Base-by-base conservation (phyloP, 2,329 filamentous ascomycete species). In the Beauveria pseudobassiana region DNA sequence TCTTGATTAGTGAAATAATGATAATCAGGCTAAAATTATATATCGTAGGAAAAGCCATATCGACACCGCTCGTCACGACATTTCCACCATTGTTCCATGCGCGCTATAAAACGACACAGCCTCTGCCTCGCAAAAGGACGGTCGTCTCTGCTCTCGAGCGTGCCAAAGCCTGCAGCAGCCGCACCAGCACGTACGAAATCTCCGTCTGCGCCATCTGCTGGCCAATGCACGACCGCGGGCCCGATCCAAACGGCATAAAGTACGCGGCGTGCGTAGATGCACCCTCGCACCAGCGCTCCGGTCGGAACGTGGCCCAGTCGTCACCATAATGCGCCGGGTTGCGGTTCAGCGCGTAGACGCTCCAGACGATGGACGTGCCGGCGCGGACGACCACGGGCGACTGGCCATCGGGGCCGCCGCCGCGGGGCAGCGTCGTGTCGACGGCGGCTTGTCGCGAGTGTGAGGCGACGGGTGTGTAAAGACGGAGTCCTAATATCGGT, bases 351-450 rank as follows among this genome's bases (percentile, higher is more conserved):
- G 60, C 46, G 40, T 57, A 62, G 20, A 62, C 24, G 38, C 60
- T 62, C 56, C 56, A 63, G 22, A 52, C 43, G 46, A 82, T 75
- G 3, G 74, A 67, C 5, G 75, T 75, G 34, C 81, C 80, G 62
- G 79, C 79, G 9, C 69, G 71, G 5, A 85, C 74, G 63, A 80
- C 79, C 14, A 86, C 66, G 0, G 82, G 81, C 1, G 75, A 72
- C 18, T 70, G 71, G 43, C 79, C 77, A 55, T 82, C 75, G 5
- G 73, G 66, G 0, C 82, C 82, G 38, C 82, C 83, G 43, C 83
- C 83, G 1, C 72, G 68, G 1, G 82, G 82, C 0, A 85, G 72
- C 0, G 75, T 73, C 0, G 81, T 82, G 67, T 83, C 80, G 42
- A 65, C 62, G 5, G 63, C 62, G 1, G 72, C 70, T 22, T 64